Conservation (phyloP, 83 land plant genomes). For the Picea mariana region DNA sequence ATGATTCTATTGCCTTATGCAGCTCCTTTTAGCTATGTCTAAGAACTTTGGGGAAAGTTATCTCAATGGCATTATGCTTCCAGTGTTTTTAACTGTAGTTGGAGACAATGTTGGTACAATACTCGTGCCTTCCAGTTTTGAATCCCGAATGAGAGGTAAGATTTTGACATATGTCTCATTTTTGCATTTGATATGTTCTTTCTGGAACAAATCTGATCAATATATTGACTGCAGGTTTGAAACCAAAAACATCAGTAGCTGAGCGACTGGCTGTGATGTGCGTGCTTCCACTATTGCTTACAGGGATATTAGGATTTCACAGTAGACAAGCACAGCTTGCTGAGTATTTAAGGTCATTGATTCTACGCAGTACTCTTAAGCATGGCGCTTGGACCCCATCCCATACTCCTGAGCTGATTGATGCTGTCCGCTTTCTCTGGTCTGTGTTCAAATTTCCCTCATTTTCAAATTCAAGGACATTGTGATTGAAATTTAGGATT, state of each 20-base stretch:
- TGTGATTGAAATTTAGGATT: neutral
- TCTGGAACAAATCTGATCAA: neutral
- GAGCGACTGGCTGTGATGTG: conserved; percentile 72
- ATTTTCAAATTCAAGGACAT: neutral
- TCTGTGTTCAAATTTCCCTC: conserved; percentile 23
- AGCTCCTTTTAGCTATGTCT: conserved; percentile 67
- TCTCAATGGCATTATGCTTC: conserved; percentile 68
- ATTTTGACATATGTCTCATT: neutral
- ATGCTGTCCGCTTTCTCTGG: conserved; percentile 93
- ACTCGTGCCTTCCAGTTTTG: conserved; percentile 44
- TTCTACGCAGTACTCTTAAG: conserved; percentile 49
- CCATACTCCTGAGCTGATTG: conserved; percentile 60
- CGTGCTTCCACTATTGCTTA: conserved; percentile 81
- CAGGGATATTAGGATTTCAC: conserved; percentile 84
- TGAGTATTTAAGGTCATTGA: conserved; percentile 62
- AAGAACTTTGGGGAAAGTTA: conserved; percentile 69
- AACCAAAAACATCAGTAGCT: conserved; percentile 66
- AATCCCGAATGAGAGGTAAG: conserved; percentile 67
- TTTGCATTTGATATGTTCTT: neutral
- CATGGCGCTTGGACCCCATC: conserved; percentile 49
- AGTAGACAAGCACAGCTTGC: conserved; percentile 53
- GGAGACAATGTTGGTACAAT: conserved; percentile 69
- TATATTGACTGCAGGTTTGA: conserved; percentile 49
- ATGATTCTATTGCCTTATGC: conserved; percentile 27
- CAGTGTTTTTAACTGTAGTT: conserved; percentile 69